Conservation (phyloP, 2,329 filamentous ascomycete genomes). For the Aspergillus chevalieri region DNA sequence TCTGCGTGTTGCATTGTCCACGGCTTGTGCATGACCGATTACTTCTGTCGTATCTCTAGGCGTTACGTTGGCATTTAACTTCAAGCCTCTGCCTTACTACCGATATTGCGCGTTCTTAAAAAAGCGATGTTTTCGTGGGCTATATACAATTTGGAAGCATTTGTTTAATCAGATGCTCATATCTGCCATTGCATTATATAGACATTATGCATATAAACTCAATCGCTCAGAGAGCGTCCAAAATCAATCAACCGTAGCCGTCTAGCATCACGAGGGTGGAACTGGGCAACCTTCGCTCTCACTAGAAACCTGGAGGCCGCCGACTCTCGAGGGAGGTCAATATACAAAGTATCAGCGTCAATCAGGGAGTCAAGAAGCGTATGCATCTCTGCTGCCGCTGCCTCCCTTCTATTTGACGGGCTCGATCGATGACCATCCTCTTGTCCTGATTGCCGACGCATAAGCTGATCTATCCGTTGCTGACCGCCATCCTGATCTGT, state of each 20-base stretch:
- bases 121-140: conserved; percentile 6
- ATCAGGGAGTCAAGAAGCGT: conserved; percentile 43
- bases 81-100: background rate
- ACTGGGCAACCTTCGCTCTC: conserved; percentile 51
- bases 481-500: conserved; percentile 32
- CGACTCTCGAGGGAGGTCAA: conserved; percentile 45
- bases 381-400: conserved; percentile 44
- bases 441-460: conserved; percentile 31
- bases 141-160: background rate
- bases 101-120: background rate
- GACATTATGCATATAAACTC: conserved; percentile 2
- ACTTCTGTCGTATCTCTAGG: conserved; percentile 12
- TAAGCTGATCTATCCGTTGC: conserved; percentile 47
- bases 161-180: background rate
- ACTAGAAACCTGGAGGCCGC: conserved; percentile 50
- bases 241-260: conserved; percentile 50
- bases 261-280: conserved; percentile 49
- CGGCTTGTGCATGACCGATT: background rate
- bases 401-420: conserved; percentile 40
- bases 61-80: conserved; percentile 1
- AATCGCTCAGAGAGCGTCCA: conserved; percentile 33
- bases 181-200: background rate
- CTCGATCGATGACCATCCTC: conserved; percentile 15
- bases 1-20: background rate
- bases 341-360: conserved; percentile 43